phyloP scores from a whole-genome alignment of 169 alveolate species.

The Cryptosporidium meleagridis region DNA sequence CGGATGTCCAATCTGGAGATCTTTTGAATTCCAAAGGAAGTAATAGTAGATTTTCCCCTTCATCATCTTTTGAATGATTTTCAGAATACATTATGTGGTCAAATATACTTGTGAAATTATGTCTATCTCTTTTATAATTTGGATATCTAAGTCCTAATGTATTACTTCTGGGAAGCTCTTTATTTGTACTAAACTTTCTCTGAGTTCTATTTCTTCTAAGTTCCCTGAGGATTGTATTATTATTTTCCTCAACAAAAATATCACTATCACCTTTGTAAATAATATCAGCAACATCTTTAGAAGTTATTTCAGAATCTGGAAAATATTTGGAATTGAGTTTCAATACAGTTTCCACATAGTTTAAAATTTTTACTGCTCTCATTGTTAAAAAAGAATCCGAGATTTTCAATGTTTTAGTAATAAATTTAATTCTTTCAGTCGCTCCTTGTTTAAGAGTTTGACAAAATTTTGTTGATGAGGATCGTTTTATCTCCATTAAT shows the following conservation, averaged over 20 bases:
- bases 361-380: slow-evolving; percentile 27
- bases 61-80: not conserved
- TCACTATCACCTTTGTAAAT: slow-evolving; percentile 56
- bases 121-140: slow-evolving; percentile 32
- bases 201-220: slow-evolving; percentile 17
- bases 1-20: slow-evolving; percentile 69
- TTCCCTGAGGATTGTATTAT: not conserved
- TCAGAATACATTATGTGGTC: slow-evolving; percentile 49
- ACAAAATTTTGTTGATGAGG: slow-evolving; percentile 8
- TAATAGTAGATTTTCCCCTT: not conserved
- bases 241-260: slow-evolving; percentile 11
- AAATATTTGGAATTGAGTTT: slow-evolving; percentile 47
- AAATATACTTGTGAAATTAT: slow-evolving; percentile 45
- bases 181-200: not conserved
- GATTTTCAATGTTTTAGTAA: not conserved
- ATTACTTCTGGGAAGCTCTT: not conserved
- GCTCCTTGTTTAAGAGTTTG: slow-evolving; percentile 1
- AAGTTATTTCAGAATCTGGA: slow-evolving; percentile 53
- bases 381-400: slow-evolving; percentile 19
- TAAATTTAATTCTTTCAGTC: slow-evolving; percentile 19
- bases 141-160: slow-evolving; percentile 17
- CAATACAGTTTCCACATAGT: slow-evolving; percentile 18
- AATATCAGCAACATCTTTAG: slow-evolving; percentile 50
- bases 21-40: slow-evolving; percentile 46
- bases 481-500: slow-evolving; percentile 10